Evolutionary conservation across 1,284 basidiomycete genomes (phyloP), one percentile per base, ranked within the genome.

Genomic region (Puccinia polysora): DNA sequence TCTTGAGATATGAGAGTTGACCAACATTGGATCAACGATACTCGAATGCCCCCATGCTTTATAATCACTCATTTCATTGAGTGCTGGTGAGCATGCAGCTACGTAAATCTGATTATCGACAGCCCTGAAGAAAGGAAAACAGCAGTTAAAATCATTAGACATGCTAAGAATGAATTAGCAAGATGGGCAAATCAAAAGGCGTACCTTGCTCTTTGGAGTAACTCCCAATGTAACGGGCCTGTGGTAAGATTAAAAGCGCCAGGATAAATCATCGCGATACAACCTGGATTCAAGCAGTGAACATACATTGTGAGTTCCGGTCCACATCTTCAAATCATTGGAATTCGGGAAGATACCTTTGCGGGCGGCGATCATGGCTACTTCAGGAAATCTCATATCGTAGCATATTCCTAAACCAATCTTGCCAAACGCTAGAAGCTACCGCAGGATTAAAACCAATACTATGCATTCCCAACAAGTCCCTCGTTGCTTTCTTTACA

Each of bases 91-190:
- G 80, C 93, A 97, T 88, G 94, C 95, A 1, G 90, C 85, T 74
- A 96, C 87, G 81, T 87, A 99, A 23, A 97, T 86, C 81, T 98
- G 95, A 78, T 98, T 97, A 79, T 99, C 95, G 34, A 93, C 86
- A 8, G 95, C 95, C 71, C 93, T 92, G 77, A 8, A 71, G 25
- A 49, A 45, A 23, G 38, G n/a, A 15, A 12, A 58, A 4, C 43
- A 12, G 20, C 10, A 43, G 25, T n/a, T 25, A 12, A 4, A 65
- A 59, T 38, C 32, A 34, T 63, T 30, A 28, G 40, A 56, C 45
- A 36, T 20, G 30, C 23, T 30, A 36, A 20, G 12, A 38, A 43
- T 50, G 23, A 74, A 12, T 45, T 38, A 36, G 20, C 62, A 64
- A 49, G 73, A 73, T 55, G 3, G 49, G 36, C 70, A 55, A 15